These are phyloP conservation scores for Micromonas pusilla DNA, from an alignment of 139 green algal species.

Conservation along the genomic window DNA sequence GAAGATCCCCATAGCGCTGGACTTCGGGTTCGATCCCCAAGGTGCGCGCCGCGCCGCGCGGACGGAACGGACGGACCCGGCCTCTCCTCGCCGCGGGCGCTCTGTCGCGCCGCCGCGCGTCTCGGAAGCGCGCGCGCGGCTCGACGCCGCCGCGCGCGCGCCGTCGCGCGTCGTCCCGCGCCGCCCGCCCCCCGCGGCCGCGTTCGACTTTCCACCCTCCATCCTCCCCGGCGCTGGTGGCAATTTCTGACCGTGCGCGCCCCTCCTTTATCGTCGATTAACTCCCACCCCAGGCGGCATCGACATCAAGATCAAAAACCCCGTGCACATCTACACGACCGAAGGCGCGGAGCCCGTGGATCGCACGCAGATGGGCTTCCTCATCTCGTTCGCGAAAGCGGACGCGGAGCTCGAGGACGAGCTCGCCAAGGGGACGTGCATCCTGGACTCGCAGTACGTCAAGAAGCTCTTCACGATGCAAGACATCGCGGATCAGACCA, in stretches of 20 bases:
- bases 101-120: too few relatives aligned
- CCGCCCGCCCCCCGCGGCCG: too few relatives aligned
- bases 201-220: too few relatives aligned
- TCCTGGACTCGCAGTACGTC: constrained; percentile 49
- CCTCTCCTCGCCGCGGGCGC: too few relatives aligned
- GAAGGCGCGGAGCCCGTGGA: constrained; percentile 12
- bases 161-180: too few relatives aligned
- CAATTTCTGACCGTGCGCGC: too few relatives aligned
- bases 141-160: too few relatives aligned
- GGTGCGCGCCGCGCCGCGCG: neutral
- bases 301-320: neutral
- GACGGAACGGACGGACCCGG: too few relatives aligned
- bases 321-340: constrained; percentile 14
- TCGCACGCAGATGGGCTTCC: constrained; percentile 43
- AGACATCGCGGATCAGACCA: constrained; percentile 36
- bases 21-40: neutral
- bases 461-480: constrained; percentile 54
- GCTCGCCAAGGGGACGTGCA: constrained; percentile 44
- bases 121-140: too few relatives aligned
- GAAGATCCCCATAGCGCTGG: neutral
- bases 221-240: too few relatives aligned
- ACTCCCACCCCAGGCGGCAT: neutral
- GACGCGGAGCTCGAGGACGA: constrained; percentile 53
- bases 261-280: too few relatives aligned
- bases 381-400: constrained; percentile 55